Evolutionary conservation across 768 basidiomycete genomes (phyloP), one percentile per base, ranked within the genome.

Genomic region (Hericium rajendrae): DNA sequence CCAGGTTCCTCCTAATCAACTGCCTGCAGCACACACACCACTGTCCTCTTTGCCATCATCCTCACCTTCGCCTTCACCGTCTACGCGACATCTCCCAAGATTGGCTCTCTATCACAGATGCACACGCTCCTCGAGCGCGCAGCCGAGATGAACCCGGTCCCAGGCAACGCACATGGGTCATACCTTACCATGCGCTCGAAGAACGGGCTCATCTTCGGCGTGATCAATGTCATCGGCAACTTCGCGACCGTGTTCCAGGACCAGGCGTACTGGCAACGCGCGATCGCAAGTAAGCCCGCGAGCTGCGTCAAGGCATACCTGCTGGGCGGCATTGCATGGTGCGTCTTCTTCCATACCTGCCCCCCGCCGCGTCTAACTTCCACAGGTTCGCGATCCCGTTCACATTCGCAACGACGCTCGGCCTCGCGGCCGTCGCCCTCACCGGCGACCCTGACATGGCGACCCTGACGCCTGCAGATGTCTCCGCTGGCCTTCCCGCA

Each of bases 261-360:
- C 58, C 72, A 72, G 52, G 71, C 89, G 0, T 97, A 95, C 70
- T 95, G 90, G 85, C 91, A 93, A 66, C 80, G 91, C 12, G 93
- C 93, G 1, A 92, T 97, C 66, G 94, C 94, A 1, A 87, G 85
- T 59, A 74, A 84, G 15, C 92, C 91, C 0, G 84, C 82, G 1
- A 84, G 79, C n/a, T 88, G 87, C 12, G 92, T 94, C 58, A 94
- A 93, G 69, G 94, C 89, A 0, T 97, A 92, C 72, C 74, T 94
- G 3, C 76, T 93, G 8, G 94, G 94, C 48, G 94, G 93, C 3
- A 68, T 94, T 8, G 87, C 91, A 1, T 97, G 94, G 94, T 83
- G 58, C 40, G 73, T 68, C 37, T 40, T 26, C 26, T 26, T 26
- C 26, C 26, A 26, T 26, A 3, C 26, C 41, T 18, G 41, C 41